Percentiles rank a stretch among this genome's conserved stretches.
Conservation (phyloP, 1,284 basidiomycete species). For the Ceratobasidium sp. region DNA sequence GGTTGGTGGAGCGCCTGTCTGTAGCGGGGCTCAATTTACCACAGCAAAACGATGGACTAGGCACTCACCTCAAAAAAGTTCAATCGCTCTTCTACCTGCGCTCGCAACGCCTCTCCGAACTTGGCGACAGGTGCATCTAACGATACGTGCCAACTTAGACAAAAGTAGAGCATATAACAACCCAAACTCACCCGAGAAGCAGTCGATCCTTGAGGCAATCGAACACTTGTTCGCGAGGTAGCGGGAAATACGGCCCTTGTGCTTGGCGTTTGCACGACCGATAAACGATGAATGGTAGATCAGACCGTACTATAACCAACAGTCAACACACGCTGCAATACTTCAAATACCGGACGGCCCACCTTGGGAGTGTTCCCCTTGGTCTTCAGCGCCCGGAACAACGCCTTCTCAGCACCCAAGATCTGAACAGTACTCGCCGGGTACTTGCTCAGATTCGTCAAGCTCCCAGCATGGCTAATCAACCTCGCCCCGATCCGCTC, state of each 20-base stretch:
- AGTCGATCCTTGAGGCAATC: slow-evolving; percentile 97
- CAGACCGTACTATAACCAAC: slow-evolving; percentile 77
- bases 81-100: slow-evolving; percentile 96
- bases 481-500: slow-evolving; percentile 95
- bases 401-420: slow-evolving; percentile 96
- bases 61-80: slow-evolving; percentile 82
- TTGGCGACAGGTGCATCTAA: slow-evolving; percentile 88
- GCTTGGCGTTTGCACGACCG: slow-evolving; percentile 92
- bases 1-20: slow-evolving; percentile 79
- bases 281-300: slow-evolving; percentile 97
- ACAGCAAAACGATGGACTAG: neutral
- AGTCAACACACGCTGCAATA: slow-evolving; percentile 26
- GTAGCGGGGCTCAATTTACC: neutral
- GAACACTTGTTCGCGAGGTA: slow-evolving; percentile 99
- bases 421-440: slow-evolving; percentile 99
- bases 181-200: slow-evolving; percentile 78
- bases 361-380: slow-evolving; percentile 99
- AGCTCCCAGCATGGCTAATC: slow-evolving; percentile 97
- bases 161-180: slow-evolving; percentile 8
- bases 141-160: neutral
- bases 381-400: slow-evolving; percentile 98
- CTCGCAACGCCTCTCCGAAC: slow-evolving; percentile 93
- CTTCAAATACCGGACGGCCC: slow-evolving; percentile 50
- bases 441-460: slow-evolving; percentile 98
- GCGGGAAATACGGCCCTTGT: slow-evolving; percentile 97